These are phyloP conservation scores for Neurospora sp. DNA, from an alignment of 495 filamentous ascomycete species.

Conservation along the genomic window DNA sequence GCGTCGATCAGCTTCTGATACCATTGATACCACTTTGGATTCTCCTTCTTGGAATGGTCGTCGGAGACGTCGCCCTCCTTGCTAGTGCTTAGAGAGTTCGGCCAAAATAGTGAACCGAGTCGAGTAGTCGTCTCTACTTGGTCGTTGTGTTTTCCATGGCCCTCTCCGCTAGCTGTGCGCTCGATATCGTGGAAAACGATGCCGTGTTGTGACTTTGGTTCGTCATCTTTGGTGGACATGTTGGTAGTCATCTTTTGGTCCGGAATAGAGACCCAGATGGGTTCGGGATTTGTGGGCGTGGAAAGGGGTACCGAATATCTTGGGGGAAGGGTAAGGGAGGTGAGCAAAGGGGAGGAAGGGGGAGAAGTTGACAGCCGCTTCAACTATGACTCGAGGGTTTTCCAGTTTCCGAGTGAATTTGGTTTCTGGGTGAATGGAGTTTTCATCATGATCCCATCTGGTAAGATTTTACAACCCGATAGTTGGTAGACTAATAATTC, in stretches of 20 bases:
- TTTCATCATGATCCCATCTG: background rate
- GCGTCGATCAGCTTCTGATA: constrained; percentile 36
- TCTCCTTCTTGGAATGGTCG: constrained; percentile 12
- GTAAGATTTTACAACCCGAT: background rate
- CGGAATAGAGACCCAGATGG: background rate
- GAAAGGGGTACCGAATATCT: background rate
- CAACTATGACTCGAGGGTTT: background rate
- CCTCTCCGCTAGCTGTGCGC: background rate
- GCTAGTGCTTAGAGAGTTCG: background rate
- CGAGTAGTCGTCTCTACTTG: background rate
- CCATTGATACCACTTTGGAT: constrained; percentile 27
- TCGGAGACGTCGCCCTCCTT: constrained; percentile 26
- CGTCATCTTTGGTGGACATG: background rate
- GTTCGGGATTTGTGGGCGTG: background rate
- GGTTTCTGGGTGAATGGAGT: background rate
- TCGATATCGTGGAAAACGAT: background rate
- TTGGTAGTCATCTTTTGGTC: background rate
- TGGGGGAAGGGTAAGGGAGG: background rate
- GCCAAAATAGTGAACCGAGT: background rate
- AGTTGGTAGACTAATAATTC: background rate
- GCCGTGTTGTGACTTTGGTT: background rate
- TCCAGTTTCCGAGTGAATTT: background rate
- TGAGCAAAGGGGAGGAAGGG: background rate
- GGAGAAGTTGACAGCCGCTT: background rate
- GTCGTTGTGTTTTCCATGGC: background rate